Evolutionary conservation across 371 early-diverging fungal species (phyloP), one percentile per base, ranked within the genome.

Genomic region (Mortierella sp.): DNA sequence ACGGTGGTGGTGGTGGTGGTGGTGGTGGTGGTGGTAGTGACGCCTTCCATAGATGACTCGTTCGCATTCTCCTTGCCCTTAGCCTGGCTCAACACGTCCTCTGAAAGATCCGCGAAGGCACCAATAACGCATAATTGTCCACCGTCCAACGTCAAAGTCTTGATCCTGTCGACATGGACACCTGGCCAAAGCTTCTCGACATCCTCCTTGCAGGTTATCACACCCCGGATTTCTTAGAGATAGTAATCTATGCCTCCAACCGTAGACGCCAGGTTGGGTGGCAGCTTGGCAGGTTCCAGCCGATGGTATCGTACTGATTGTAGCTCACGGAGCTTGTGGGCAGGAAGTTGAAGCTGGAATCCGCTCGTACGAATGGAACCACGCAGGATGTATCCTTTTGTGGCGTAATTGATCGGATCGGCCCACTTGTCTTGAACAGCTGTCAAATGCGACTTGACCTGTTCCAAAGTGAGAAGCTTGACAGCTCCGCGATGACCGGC

Each of bases 301-400:
- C 35, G 35, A 35, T 3, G 35, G 35, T 35, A 35, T 3, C 35
- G 35, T 35, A 35, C 35, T 2, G 35, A 35, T 35, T 35, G 35
- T 35, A 35, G 71, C 49, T 76, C 81, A 29, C 49, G 24, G 35
- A 72, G 24, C 74, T 80, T 80, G 76, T 76, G 77, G 3, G 56
- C 70, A 8, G 74, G 54, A 5, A 81, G 46, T 7, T 81, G 49
- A 48, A 81, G n/a, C 29, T 14, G 32, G 51, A 73, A 70, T 16
- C 77, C 81, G 32, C 77, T 65, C 32, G 74, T 81, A 16, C 49
- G 41, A 14, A 79, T 43, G 11, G 80, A 74, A 16, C 75, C 80
- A 32, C 75, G 27, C n/a, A 55, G n/a, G 6, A 71, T 21, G 35
- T 72, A 72, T 1, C 35, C 72, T 72, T 72, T 72, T 24, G 49